A percentile compares a stretch with the other conserved stretches of the same genome.
These are phyloP conservation scores for Penicillium sp. DNA, from an alignment of 2,329 filamentous ascomycete genomes.

Conservation along the genomic window DNA sequence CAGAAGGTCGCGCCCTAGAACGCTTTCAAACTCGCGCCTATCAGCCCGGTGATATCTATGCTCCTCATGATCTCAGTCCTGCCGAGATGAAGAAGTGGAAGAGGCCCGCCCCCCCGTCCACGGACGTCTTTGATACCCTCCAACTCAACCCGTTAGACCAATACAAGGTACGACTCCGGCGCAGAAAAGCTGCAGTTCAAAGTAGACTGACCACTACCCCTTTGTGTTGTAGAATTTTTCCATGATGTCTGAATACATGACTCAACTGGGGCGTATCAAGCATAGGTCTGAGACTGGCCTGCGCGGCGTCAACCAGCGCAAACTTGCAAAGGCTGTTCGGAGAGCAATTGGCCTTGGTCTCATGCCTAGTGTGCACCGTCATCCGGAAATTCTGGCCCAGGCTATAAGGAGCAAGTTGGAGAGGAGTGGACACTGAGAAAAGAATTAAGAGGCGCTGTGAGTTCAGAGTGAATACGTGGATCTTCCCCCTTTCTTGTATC, in stretches of 20 bases:
- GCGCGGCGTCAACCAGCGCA: constrained; percentile 86
- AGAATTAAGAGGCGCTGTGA: not conserved
- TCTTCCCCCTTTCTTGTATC: not conserved
- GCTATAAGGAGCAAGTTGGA: constrained; percentile 38
- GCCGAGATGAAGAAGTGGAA: constrained; percentile 83
- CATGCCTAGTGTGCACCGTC: constrained; percentile 87
- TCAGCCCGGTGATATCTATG: constrained; percentile 81
- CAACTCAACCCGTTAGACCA: constrained; percentile 79
- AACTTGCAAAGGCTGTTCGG: constrained; percentile 89
- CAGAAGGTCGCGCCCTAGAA: constrained; percentile 45
- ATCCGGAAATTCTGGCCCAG: constrained; percentile 75
- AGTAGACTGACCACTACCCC: not conserved
- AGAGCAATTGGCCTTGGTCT: constrained; percentile 87
- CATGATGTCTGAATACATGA: constrained; percentile 87
- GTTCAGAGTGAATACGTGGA: not conserved
- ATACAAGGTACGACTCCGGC: constrained; percentile 73
- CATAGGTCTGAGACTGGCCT: constrained; percentile 77
- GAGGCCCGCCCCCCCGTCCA: constrained; percentile 57
- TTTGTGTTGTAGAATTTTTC: constrained; percentile 75
- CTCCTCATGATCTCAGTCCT: constrained; percentile 82
- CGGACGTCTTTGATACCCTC: constrained; percentile 79
- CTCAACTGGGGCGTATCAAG: constrained; percentile 82
- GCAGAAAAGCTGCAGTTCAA: constrained; percentile 15
- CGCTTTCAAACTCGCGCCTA: constrained; percentile 66
- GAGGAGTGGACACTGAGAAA: constrained; percentile 24